These are phyloP conservation scores for Cymodocea nodosa DNA, from an alignment of 116 monocot species.

Conservation along the genomic window DNA sequence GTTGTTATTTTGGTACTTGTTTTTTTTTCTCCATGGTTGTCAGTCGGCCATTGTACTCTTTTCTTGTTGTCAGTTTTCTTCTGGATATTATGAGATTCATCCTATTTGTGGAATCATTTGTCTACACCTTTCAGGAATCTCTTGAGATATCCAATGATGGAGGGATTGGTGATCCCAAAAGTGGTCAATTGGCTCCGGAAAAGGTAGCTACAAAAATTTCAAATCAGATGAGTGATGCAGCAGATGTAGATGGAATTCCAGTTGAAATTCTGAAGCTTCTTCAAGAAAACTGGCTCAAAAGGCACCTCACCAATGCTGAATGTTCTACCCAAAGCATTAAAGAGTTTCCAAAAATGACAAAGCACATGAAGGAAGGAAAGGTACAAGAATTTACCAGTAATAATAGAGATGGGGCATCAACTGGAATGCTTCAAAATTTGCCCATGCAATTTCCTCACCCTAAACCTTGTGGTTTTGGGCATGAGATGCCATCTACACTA, in stretches of 20 bases:
- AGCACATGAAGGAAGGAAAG: conserved; percentile 4
- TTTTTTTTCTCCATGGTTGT: too few relatives aligned
- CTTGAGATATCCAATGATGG: conserved; percentile 1
- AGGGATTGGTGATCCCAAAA: conserved; percentile 2
- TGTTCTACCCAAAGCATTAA: conserved; percentile 5
- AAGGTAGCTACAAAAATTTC: conserved; percentile 4
- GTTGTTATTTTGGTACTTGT: too few relatives aligned
- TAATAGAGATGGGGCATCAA: not conserved
- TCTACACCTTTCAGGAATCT: conserved; percentile 19
- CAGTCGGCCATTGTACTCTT: too few relatives aligned
- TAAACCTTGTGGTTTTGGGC: not conserved
- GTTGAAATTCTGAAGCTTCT: conserved; percentile 81
- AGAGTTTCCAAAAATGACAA: conserved; percentile 8
- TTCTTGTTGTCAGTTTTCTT: too few relatives aligned
- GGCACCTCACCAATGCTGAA: conserved; percentile 16
- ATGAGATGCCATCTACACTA: conserved; percentile 5
- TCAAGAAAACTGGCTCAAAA: conserved; percentile 53
- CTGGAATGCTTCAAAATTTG: not conserved
- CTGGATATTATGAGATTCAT: not conserved
- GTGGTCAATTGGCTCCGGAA: conserved; percentile 10
- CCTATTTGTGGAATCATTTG: not conserved
- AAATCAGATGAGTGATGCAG: conserved; percentile 5
- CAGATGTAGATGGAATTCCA: conserved; percentile 46
- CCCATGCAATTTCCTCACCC: not conserved
- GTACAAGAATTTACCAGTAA: not conserved